A percentile compares a stretch with the other conserved stretches of the same genome.
phyloP scores from a whole-genome alignment of 1,139 yeast species.

The Pichia cactophila region DNA sequence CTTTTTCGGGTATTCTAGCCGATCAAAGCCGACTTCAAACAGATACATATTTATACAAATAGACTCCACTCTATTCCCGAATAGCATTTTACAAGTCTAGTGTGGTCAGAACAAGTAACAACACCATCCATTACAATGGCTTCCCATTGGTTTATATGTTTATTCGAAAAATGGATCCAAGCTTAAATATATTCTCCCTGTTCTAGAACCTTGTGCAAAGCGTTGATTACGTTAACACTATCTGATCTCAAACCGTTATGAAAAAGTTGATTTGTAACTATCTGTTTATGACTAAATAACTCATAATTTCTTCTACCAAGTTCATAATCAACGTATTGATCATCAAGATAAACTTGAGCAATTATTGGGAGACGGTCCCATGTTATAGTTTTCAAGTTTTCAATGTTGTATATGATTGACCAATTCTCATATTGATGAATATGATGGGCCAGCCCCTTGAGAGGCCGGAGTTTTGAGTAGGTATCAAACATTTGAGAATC shows the following conservation, averaged over 20 bases:
- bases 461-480: constrained; percentile 35
- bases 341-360: constrained; percentile 43
- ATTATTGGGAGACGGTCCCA: constrained; percentile 38
- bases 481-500: constrained; percentile 44
- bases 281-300: constrained; percentile 33
- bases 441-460: constrained; percentile 36
- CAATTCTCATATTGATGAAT: constrained; percentile 37
- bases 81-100: too few relatives aligned
- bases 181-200: constrained; percentile 35
- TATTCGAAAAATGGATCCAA: too few relatives aligned
- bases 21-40: too few relatives aligned
- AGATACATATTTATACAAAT: too few relatives aligned
- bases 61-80: too few relatives aligned
- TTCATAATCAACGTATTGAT: constrained; percentile 48
- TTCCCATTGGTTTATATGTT: too few relatives aligned
- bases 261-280: constrained; percentile 43
- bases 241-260: constrained; percentile 45
- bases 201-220: constrained; percentile 36
- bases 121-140: too few relatives aligned
- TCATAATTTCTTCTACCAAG: constrained; percentile 30
- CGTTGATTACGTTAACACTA: constrained; percentile 33
- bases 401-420: constrained; percentile 36
- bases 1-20: too few relatives aligned
- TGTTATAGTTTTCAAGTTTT: constrained; percentile 23
- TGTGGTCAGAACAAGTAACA: too few relatives aligned